phyloP scores from a whole-genome alignment of 768 basidiomycete species.

The Chalciporus sphaerocephalus region DNA sequence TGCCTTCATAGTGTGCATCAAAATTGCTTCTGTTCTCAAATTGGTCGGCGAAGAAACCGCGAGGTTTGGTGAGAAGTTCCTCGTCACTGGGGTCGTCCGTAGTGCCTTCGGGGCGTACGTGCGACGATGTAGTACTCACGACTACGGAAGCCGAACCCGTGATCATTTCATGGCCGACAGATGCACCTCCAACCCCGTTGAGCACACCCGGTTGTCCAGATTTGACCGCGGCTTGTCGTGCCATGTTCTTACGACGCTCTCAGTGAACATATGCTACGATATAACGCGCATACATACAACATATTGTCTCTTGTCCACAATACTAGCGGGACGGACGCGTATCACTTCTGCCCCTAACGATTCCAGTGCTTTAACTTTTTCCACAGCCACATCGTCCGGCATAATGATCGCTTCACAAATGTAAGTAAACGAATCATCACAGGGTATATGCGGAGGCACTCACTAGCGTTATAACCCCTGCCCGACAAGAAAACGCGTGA shows the following conservation, averaged over 20 bases:
- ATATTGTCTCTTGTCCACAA: slow-evolving; percentile 94
- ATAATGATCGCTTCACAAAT: slow-evolving; percentile 69
- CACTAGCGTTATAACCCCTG: slow-evolving; percentile 88
- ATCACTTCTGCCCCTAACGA: slow-evolving; percentile 88
- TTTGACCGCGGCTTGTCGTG: slow-evolving; percentile 67
- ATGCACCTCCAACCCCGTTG: slow-evolving; percentile 10
- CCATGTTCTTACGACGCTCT: slow-evolving; percentile 65
- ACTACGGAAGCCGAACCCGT: slow-evolving; percentile 48
- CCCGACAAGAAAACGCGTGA: not conserved
- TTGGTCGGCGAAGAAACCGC: slow-evolving; percentile 94
- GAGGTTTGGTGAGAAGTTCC: slow-evolving; percentile 48
- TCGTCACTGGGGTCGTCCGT: slow-evolving; percentile 35
- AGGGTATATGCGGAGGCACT: slow-evolving; percentile 2
- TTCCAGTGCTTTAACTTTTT: slow-evolving; percentile 82
- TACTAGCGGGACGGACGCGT: slow-evolving; percentile 88
- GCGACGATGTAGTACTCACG: slow-evolving; percentile 47
- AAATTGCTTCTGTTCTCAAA: slow-evolving; percentile 96
- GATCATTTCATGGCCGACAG: slow-evolving; percentile 33
- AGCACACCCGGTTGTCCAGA: slow-evolving; percentile 51
- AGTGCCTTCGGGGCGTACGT: slow-evolving; percentile 34
- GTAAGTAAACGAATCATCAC: not conserved
- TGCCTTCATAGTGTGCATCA: slow-evolving; percentile 82
- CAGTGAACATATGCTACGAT: not conserved
- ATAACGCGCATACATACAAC: slow-evolving; percentile 46
- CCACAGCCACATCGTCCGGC: slow-evolving; percentile 85